Evolutionary conservation across 352 stramenopile genomes (phyloP).

Genomic region (Phytopythium vexans): DNA sequence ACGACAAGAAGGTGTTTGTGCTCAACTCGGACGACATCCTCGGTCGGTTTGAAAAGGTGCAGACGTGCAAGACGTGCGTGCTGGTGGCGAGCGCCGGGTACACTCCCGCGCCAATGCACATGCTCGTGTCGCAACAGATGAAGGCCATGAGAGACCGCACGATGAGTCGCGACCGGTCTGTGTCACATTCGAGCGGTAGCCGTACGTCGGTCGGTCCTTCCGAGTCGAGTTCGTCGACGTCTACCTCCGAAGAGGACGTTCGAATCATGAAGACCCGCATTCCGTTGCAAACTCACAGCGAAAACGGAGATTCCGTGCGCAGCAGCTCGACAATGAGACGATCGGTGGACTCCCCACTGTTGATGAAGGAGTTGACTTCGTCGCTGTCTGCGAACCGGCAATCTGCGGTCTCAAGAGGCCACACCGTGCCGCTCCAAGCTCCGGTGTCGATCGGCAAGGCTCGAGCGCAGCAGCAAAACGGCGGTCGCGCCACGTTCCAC

Average conservation of each 20-base stretch:
- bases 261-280: no score
- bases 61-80: slow-evolving; percentile 38
- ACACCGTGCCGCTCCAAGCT: slow-evolving; percentile 2
- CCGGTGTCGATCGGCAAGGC: slow-evolving; percentile 3
- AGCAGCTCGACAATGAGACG: no score
- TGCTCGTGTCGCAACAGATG: slow-evolving; percentile 16
- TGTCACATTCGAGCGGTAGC: neutral
- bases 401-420: neutral
- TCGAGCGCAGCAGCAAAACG: neutral
- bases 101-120: slow-evolving; percentile 17
- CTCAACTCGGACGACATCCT: slow-evolving; percentile 12
- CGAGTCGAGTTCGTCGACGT: neutral
- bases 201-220: neutral
- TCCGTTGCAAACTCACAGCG: no score
- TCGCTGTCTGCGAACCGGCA: no score
- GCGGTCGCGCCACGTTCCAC: slow-evolving; percentile 3
- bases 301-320: no score
- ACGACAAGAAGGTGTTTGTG: slow-evolving; percentile 40
- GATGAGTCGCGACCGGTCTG: neutral
- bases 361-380: no score
- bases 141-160: neutral
- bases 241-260: no score
- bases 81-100: slow-evolving; percentile 20
- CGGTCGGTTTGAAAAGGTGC: slow-evolving; percentile 21
- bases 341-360: no score